Evolutionary conservation across 495 filamentous ascomycete species (phyloP).

Genomic region (Neurospora terricola): DNA sequence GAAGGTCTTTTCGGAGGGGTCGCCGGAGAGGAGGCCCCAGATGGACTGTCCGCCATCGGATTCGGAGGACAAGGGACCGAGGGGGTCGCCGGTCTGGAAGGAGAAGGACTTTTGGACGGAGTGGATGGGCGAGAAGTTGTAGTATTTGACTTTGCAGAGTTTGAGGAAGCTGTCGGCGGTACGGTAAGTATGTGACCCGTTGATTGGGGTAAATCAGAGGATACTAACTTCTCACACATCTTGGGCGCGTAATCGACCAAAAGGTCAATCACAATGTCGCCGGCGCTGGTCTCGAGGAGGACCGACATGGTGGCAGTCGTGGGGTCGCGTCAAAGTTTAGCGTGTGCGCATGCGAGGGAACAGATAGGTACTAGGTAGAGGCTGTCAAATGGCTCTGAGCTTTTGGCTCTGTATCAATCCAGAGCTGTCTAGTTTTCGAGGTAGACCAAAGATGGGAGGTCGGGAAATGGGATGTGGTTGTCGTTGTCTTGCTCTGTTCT

Average conservation of each 20-base stretch:
- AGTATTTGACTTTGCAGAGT: conserved; percentile 96
- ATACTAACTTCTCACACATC: conserved; percentile 79
- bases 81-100: conserved; percentile 88
- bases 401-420: neutral
- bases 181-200: conserved; percentile 35
- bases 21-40: conserved; percentile 71
- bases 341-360: neutral
- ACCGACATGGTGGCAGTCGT: conserved; percentile 46
- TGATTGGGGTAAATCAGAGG: neutral
- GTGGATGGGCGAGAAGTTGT: conserved; percentile 89
- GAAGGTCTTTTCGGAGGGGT: conserved; percentile 63
- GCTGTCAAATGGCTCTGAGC: neutral
- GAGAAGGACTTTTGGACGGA: conserved; percentile 85
- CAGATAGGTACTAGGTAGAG: neutral
- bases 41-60: conserved; percentile 88
- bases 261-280: conserved; percentile 89
- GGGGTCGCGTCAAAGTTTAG: neutral
- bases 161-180: conserved; percentile 70
- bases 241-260: conserved; percentile 78
- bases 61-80: conserved; percentile 68
- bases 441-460: neutral
- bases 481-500: neutral
- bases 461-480: neutral
- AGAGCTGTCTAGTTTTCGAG: neutral
- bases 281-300: conserved; percentile 79